A percentile compares a stretch with the other conserved stretches of the same genome.
Evolutionary conservation across 176 grass and related monocot genomes (phyloP).

Genomic region (Metroxylon sagu): DNA sequence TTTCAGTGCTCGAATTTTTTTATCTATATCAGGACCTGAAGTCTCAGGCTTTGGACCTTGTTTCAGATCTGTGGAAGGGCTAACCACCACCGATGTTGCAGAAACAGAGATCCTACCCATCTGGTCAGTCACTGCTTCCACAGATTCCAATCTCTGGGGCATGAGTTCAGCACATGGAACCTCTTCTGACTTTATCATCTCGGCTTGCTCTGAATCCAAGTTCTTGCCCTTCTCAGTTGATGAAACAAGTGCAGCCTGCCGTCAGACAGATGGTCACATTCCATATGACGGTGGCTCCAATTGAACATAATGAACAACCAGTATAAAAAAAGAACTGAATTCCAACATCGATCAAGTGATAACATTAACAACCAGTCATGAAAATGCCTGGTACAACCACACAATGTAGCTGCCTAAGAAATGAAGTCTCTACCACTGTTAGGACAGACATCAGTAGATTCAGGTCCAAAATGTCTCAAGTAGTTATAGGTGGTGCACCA

Average conservation of each 20-base stretch:
- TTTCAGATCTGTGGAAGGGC: slow-evolving; percentile 31
- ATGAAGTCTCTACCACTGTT: no score
- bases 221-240: slow-evolving; percentile 67
- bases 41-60: slow-evolving; percentile 47
- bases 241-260: slow-evolving; percentile 51
- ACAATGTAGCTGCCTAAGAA: no score
- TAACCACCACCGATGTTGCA: slow-evolving; percentile 24
- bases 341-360: no score
- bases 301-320: no score
- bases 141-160: slow-evolving; percentile 28
- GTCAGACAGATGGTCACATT: neutral
- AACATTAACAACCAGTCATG: no score
- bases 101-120: slow-evolving; percentile 66
- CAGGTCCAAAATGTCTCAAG: no score
- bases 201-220: slow-evolving; percentile 38
- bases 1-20: slow-evolving; percentile 90
- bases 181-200: slow-evolving; percentile 20
- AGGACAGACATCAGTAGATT: no score
- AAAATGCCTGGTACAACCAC: no score
- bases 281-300: no score
- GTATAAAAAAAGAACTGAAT: no score
- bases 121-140: slow-evolving; percentile 47
- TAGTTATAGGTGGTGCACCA: no score
- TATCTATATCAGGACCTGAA: slow-evolving; percentile 64
- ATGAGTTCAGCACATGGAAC: slow-evolving; percentile 26